Base-by-base conservation (phyloP, 257 asterid genomes). In the Lavandula angustifolia region DNA sequence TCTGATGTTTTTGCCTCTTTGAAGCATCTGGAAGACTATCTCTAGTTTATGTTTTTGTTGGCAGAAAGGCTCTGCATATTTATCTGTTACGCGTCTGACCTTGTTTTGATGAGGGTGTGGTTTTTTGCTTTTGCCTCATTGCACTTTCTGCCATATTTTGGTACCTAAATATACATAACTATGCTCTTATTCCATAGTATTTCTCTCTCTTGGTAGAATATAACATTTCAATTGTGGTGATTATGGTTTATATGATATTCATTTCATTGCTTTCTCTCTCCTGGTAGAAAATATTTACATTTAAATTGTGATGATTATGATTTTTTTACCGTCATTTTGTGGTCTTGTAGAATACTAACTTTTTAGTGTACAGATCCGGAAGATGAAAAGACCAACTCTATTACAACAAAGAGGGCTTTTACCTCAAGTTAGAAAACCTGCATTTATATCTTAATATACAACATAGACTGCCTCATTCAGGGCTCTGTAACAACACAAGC, bases 1-100 rank as follows among this genome's bases (percentile, higher is more conserved):
- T 92, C 60, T 88, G 76, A 81, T 10, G 42, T 3, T 10, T 3
- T 6, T 16, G 46, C 44, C 7, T 57, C 14, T 37, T 37, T 8
- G 35, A n/a, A 18, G 22, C 7, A 18, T 46, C 18, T 13, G 53
- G 1, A 47, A 47, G 22, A 0, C 16, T 4, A 1, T 3, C 7
- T 4, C 4, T 8, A 17, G 3, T 40, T 37, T 40, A 22, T 59
- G 17, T 18, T 31, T 17, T 0, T 10, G 9, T 4, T 11, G 6
- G 43, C 11, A 32, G 42, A 13, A 12, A 11, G n/a, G 7, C 42
- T 3, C 0, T 3, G 11, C 4, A 9, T 18, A 18, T 22, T 1
- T 22, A 22, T 22, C 27, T 22, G 27, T 22, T 22, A 22, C 1
- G 27, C 27, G 1, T 22, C 27, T 22, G 27, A 22, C 27, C 27